Conservation (phyloP, 164 flowering plant species). For the Paratinospora sagittata region DNA sequence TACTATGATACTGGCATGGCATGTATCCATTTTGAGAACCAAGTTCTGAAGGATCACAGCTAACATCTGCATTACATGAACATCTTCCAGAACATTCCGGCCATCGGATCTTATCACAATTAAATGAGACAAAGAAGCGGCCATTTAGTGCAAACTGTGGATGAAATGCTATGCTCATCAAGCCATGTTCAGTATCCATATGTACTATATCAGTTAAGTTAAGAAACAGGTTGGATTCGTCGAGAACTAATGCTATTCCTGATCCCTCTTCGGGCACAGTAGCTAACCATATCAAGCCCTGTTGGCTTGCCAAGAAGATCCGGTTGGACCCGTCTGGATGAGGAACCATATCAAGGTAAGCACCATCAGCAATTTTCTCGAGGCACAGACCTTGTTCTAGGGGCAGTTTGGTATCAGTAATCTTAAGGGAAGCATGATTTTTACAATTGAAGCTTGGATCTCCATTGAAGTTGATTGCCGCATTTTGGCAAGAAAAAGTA, state of each 20-base stretch:
- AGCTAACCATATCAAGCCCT: constrained; percentile 73
- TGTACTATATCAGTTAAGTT: constrained; percentile 71
- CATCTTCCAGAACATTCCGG: constrained; percentile 81
- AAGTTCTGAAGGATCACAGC: constrained; percentile 84
- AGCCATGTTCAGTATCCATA: constrained; percentile 60
- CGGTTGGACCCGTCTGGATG: constrained; percentile 89
- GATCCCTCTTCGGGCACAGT: constrained; percentile 60
- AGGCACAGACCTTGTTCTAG: constrained; percentile 60
- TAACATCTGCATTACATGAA: constrained; percentile 76
- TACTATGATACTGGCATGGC: constrained; percentile 79
- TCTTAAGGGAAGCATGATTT: constrained; percentile 36
- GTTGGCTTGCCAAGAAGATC: constrained; percentile 64
- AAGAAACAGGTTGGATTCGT: constrained; percentile 58
- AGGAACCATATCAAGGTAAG: constrained; percentile 70
- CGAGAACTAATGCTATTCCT: constrained; percentile 47
- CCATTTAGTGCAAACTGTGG: constrained; percentile 76
- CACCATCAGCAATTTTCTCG: constrained; percentile 73
- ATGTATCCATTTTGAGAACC: constrained; percentile 45
- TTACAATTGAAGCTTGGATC: constrained; percentile 63
- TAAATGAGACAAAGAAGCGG: constrained; percentile 77
- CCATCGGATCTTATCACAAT: constrained; percentile 66
- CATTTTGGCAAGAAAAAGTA: constrained; percentile 25
- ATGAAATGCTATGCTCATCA: constrained; percentile 84
- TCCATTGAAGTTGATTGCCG: constrained; percentile 58
- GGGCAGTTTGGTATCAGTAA: constrained; percentile 27